Percentiles rank a stretch among this genome's conserved stretches.
These are phyloP conservation scores for Apostasia ramifera DNA, from an alignment of 106 monocot genomes.

Conservation along the genomic window DNA sequence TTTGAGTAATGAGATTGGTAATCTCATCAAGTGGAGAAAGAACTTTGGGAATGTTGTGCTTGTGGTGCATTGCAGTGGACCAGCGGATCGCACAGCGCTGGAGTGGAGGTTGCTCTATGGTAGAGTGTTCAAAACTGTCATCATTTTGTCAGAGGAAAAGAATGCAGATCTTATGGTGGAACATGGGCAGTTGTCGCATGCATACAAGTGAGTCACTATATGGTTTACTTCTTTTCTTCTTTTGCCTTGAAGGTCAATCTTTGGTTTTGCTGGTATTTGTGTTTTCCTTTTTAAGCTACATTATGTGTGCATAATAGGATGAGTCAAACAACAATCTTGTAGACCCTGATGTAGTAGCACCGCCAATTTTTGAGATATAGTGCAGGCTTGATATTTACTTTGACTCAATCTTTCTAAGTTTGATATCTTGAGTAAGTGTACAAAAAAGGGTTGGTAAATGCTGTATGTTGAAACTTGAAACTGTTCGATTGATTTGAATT, in stretches of 20 bases:
- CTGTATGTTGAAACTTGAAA: no score
- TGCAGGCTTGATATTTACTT: no score
- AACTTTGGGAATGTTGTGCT: conserved; percentile 92
- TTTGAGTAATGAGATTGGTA: conserved; percentile 87
- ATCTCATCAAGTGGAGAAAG: conserved; percentile 90
- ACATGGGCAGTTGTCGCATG: conserved; percentile 35
- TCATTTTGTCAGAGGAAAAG: conserved; percentile 68
- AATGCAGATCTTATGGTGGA: conserved; percentile 63
- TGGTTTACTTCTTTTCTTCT: not conserved
- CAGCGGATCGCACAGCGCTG: conserved; percentile 72
- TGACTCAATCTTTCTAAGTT: no score
- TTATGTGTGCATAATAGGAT: no score
- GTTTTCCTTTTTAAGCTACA: no score
- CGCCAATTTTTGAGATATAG: no score
- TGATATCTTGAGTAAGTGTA: no score
- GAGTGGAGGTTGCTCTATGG: conserved; percentile 99
- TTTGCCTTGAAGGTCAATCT: not conserved
- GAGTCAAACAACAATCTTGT: no score
- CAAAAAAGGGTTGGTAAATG: no score
- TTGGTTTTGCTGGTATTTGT: not conserved
- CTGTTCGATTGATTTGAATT: no score
- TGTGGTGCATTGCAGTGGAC: conserved; percentile 56
- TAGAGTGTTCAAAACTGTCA: conserved; percentile 90
- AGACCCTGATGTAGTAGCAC: no score
- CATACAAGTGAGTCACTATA: conserved; percentile 63